phyloP scores from a whole-genome alignment of 108 stramenopile species.

The Nannochloropsis salina region DNA sequence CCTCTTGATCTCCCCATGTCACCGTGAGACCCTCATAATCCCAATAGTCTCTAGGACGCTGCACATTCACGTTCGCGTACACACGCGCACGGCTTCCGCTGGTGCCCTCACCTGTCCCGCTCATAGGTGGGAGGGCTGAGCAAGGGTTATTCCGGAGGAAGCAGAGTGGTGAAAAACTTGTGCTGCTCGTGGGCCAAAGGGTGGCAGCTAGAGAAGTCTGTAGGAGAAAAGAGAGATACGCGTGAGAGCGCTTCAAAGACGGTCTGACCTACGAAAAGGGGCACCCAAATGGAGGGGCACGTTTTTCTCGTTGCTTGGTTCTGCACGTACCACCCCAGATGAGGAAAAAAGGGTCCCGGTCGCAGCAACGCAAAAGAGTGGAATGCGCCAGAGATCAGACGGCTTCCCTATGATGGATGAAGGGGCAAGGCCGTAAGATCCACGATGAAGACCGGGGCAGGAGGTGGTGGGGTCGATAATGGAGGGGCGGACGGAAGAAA shows the following conservation, averaged over 20 bases:
- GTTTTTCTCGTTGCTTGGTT: not conserved
- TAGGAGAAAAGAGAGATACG: not conserved
- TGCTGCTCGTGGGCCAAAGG: not conserved
- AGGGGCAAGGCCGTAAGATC: not conserved
- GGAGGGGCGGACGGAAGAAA: too few relatives aligned
- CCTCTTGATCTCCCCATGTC: conserved; percentile 98
- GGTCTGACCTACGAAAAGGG: too few relatives aligned
- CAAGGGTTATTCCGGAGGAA: not conserved
- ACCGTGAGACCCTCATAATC: conserved; percentile 97
- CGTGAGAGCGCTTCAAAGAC: not conserved
- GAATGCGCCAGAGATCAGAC: not conserved
- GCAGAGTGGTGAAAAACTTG: not conserved
- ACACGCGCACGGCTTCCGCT: conserved; percentile 58
- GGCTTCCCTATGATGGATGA: not conserved
- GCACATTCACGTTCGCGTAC: conserved; percentile 96
- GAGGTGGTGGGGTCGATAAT: not conserved
- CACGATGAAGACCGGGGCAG: not conserved
- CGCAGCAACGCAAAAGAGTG: not conserved
- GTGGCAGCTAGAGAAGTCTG: not conserved
- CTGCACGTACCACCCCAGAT: not conserved
- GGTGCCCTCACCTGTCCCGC: conserved; percentile 6
- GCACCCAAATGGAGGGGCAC: too few relatives aligned
- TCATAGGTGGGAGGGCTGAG: not conserved
- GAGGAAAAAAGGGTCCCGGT: too few relatives aligned
- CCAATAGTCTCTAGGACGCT: conserved; percentile 96